phyloP scores from a whole-genome alignment of 2,329 filamentous ascomycete genomes.

The Sarocladium kiliense region DNA sequence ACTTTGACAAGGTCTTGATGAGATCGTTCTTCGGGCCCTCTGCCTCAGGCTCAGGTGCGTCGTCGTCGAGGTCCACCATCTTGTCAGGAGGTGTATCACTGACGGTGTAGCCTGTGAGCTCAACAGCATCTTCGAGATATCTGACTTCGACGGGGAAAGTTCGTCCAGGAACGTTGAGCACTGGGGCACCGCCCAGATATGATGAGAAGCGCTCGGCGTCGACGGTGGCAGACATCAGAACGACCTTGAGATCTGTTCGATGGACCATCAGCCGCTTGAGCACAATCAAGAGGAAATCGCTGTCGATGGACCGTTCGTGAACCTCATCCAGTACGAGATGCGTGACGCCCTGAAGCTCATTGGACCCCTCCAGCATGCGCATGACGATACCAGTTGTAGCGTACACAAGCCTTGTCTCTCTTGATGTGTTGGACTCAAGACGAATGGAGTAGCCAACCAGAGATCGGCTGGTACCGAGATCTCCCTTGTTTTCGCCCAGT shows the following conservation, averaged over 20 bases:
- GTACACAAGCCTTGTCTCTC: constrained; percentile 80
- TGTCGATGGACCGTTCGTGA: constrained; percentile 93
- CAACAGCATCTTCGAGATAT: constrained; percentile 89
- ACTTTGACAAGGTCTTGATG: constrained; percentile 61
- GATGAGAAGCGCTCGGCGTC: constrained; percentile 87
- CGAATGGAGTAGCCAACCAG: constrained; percentile 93
- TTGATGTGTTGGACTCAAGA: constrained; percentile 79
- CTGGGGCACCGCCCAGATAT: constrained; percentile 79
- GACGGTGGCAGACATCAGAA: constrained; percentile 97
- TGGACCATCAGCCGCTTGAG: constrained; percentile 74
- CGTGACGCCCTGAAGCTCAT: constrained; percentile 82
- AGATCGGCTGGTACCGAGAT: constrained; percentile 77
- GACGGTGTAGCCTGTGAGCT: constrained; percentile 70
- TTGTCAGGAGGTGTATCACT: constrained; percentile 40
- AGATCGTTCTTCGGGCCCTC: constrained; percentile 52
- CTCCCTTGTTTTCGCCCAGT: constrained; percentile 76
- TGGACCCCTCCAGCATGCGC: constrained; percentile 88
- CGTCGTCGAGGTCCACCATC: constrained; percentile 60
- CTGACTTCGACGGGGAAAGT: constrained; percentile 88
- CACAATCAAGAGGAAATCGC: constrained; percentile 91
- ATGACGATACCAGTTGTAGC: constrained; percentile 93
- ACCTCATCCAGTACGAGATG: constrained; percentile 97
- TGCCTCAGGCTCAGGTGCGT: constrained; percentile 43
- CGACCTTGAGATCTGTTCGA: constrained; percentile 80
- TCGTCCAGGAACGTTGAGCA: constrained; percentile 85